Base-by-base conservation (phyloP, 768 basidiomycete species). In the Mycena latifolia region DNA sequence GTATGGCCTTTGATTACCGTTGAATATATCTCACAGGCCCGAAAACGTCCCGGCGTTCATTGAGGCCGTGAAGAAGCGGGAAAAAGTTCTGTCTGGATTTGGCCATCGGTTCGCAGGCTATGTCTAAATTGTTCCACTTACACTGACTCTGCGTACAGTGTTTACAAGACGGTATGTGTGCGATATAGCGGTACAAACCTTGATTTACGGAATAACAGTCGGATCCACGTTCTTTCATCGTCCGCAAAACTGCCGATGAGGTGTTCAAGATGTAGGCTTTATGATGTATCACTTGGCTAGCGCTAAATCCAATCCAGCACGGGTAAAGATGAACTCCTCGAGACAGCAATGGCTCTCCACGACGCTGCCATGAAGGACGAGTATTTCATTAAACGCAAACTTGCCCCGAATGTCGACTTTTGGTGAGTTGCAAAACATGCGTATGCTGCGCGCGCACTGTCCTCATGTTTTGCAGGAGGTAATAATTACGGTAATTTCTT, bases 381-480 rank as follows among this genome's bases (percentile, higher is more conserved):
- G 33, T 97, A 94, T 77, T 97, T 96, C 72, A 85, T 92, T 67
- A 88, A 88, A 63, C 85, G 95, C 33, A 90, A 86, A 72, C 82
- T 97, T 17, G 92, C 91, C 20, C 95, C 95, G 2, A 97, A 97
- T 76, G 95, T 96, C 27, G 95, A 96, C 77, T 96, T 94, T 76
- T 94, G 92, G 92, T 92, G 76, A 72, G 88, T 77, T 61, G 5
- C 2, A 55, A 39, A 9, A 55, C 46, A 43, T 51, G 6, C 17
- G 9, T 47, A 15, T 45, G 35, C 39, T 56, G 62, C 33, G 33
- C 33, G 48, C 55, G n/a, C 54, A 35, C 35, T 51, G n/a, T 66
- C 58, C 73, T 67, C 52, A 62, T 60, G 53, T 69, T 68, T 56
- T 71, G 59, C 76, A 90, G 89, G 89, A 90, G 89, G 84, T 85